These are phyloP conservation scores for Leccinum holopus DNA, from an alignment of 1,284 basidiomycete species.

Conservation along the genomic window DNA sequence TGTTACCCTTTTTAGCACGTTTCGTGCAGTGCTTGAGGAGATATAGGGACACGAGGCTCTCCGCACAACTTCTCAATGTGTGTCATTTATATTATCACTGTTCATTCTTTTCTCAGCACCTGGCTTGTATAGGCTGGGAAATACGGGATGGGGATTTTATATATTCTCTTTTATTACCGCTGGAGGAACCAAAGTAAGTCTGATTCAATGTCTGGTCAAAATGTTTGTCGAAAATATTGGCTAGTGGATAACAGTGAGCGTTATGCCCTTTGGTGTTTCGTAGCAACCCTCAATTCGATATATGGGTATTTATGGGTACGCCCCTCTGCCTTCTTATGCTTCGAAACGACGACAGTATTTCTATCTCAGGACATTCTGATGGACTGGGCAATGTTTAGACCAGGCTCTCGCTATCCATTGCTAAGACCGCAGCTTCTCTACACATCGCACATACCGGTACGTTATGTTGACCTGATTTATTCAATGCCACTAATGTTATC, in stretches of 20 bases:
- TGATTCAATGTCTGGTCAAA: neutral
- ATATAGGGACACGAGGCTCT: constrained; percentile 72
- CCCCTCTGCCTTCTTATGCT: constrained; percentile 5
- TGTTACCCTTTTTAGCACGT: constrained; percentile 70
- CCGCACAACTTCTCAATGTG: constrained; percentile 86
- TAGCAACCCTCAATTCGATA: constrained; percentile 59
- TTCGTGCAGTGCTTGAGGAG: constrained; percentile 85
- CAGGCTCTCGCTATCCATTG: constrained; percentile 57
- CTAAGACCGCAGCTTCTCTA: constrained; percentile 79
- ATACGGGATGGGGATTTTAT: constrained; percentile 66
- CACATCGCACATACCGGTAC: constrained; percentile 54
- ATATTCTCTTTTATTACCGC: constrained; percentile 64
- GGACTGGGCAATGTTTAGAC: constrained; percentile 80
- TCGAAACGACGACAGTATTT: neutral
- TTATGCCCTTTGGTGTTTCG: constrained; percentile 67
- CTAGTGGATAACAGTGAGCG: constrained; percentile 38
- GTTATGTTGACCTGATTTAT: constrained; percentile 28
- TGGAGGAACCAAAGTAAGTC: constrained; percentile 57
- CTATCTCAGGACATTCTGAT: constrained; percentile 63
- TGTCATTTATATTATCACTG: constrained; percentile 20
- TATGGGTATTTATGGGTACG: constrained; percentile 82
- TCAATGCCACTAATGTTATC: constrained; percentile 1
- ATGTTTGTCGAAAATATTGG: neutral
- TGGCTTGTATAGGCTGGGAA: constrained; percentile 66
- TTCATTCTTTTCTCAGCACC: constrained; percentile 7